Conservation (phyloP, 2,329 filamentous ascomycete species). For the Chaetomium globosum region DNA sequence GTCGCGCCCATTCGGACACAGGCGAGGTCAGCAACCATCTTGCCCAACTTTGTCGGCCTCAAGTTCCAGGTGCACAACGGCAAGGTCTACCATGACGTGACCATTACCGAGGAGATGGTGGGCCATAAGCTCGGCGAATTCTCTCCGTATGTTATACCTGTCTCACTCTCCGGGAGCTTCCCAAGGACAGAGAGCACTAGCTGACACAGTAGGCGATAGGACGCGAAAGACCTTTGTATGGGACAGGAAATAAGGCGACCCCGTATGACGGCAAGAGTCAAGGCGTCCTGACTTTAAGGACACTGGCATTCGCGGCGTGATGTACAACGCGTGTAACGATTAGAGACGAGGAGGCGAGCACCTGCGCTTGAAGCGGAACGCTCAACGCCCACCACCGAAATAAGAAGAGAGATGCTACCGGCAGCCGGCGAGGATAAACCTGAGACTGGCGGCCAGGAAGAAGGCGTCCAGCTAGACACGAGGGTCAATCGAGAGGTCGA, state of each 20-base stretch:
- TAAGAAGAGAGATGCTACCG: background rate
- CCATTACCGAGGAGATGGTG: conserved; percentile 93
- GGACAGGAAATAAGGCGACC: conserved; percentile 41
- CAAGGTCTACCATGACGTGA: conserved; percentile 79
- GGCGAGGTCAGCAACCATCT: conserved; percentile 83
- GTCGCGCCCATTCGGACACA: conserved; percentile 79
- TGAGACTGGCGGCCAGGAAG: background rate
- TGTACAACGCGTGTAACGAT: conserved; percentile 27
- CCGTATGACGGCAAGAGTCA: background rate
- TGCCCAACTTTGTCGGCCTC: conserved; percentile 88
- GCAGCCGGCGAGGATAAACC: background rate
- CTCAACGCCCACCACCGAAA: background rate
- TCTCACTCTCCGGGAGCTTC: background rate
- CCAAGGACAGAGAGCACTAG: conserved; percentile 7
- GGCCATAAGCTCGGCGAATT: conserved; percentile 95
- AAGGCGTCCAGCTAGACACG: background rate
- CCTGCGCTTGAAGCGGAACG: background rate
- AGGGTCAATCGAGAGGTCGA: background rate
- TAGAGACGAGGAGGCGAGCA: background rate
- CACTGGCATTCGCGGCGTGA: background rate
- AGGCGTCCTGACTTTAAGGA: conserved; percentile 18
- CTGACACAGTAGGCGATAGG: conserved; percentile 42
- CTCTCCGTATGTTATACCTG: conserved; percentile 66
- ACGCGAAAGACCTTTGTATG: conserved; percentile 63
- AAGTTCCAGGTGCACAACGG: conserved; percentile 92